Conservation (phyloP, 2,329 filamentous ascomycete species). For the Aspergillus pseudoterreus region DNA sequence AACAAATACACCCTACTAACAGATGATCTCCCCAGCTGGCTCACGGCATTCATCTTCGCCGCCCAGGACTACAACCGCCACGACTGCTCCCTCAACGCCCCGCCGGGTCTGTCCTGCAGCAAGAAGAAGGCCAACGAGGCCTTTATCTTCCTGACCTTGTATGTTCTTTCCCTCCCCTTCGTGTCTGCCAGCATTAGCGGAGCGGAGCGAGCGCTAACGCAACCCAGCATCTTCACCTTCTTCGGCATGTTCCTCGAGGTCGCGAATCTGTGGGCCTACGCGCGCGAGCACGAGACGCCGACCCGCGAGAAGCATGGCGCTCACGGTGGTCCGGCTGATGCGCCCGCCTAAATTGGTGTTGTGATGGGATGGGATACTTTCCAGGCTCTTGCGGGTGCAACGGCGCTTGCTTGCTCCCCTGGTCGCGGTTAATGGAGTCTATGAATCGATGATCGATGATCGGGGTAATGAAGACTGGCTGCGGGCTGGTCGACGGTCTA, state of each 20-base stretch:
- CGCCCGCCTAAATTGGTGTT: slow-evolving; percentile 3
- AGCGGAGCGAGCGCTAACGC: neutral
- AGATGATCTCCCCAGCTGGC: slow-evolving; percentile 31
- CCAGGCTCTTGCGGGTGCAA: too few relatives aligned
- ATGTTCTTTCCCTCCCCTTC: slow-evolving; percentile 16
- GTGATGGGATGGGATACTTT: too few relatives aligned
- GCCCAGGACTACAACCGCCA: slow-evolving; percentile 42
- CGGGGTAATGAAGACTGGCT: neutral
- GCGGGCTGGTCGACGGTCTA: too few relatives aligned
- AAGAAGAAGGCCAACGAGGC: slow-evolving; percentile 41
- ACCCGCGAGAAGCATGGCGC: slow-evolving; percentile 23
- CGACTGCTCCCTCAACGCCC: slow-evolving; percentile 29
- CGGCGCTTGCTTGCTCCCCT: neutral
- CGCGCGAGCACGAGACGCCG: slow-evolving; percentile 16
- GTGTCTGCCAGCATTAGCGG: neutral
- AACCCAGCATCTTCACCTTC: slow-evolving; percentile 39
- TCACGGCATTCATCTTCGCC: slow-evolving; percentile 48
- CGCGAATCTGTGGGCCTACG: slow-evolving; percentile 31
- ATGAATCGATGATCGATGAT: neutral
- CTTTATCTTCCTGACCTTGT: slow-evolving; percentile 47
- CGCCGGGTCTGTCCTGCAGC: slow-evolving; percentile 30
- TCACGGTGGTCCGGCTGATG: slow-evolving; percentile 16
- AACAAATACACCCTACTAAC: neutral
- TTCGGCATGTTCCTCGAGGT: slow-evolving; percentile 37
- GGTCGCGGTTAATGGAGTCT: too few relatives aligned